Evolutionary conservation across 1,284 basidiomycete genomes (phyloP).

Genomic region (Cryptococcus sp.): DNA sequence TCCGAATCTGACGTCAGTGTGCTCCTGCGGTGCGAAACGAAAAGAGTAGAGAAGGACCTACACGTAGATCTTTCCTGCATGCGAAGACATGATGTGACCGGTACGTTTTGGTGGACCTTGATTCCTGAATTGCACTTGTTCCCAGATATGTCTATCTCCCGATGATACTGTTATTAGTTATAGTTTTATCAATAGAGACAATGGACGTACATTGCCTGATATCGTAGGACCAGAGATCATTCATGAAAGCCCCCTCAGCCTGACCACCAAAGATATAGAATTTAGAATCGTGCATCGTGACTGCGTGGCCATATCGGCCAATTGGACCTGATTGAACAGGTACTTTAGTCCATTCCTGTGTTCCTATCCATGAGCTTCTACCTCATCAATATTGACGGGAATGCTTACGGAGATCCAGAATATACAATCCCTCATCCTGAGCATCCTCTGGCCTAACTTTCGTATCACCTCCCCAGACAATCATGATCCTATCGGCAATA

Average conservation of each 20-base stretch:
- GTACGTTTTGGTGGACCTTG: constrained; percentile 81
- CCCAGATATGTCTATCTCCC: constrained; percentile 61
- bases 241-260: constrained; percentile 90
- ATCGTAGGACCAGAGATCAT: constrained; percentile 96
- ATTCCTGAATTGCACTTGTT: constrained; percentile 63
- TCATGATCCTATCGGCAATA: constrained; percentile 89
- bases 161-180: constrained; percentile 12
- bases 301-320: constrained; percentile 94
- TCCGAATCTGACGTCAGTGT: constrained; percentile 68
- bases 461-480: constrained; percentile 98
- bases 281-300: constrained; percentile 83
- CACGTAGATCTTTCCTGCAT: constrained; percentile 81
- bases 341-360: constrained; percentile 87
- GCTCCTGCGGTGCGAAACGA: too few relatives aligned
- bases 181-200: neutral
- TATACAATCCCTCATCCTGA: constrained; percentile 90
- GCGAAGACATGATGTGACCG: constrained; percentile 85
- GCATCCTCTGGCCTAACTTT: constrained; percentile 66
- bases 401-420: constrained; percentile 84
- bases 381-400: constrained; percentile 7
- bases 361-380: constrained; percentile 53
- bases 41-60: constrained; percentile 47
- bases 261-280: constrained; percentile 98
- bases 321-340: constrained; percentile 70
- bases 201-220: constrained; percentile 74